Evolutionary conservation across 805 yeast genomes (phyloP).

Genomic region (Cyberlindnera xylosilytica): DNA sequence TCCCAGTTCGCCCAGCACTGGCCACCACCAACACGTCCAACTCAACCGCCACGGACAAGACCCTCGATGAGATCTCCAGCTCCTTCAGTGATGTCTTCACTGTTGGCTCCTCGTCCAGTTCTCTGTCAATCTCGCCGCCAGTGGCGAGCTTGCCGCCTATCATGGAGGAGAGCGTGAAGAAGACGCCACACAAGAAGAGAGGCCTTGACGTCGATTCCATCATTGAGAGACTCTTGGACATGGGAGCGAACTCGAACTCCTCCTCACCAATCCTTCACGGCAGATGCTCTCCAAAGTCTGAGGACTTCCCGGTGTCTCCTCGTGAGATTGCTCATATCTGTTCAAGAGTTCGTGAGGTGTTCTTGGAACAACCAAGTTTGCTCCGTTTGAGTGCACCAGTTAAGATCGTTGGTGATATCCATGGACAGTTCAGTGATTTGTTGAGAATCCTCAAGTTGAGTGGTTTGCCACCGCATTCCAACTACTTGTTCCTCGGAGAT

Average conservation of each 20-base stretch:
- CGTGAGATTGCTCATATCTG: conserved; percentile 81
- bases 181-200: conserved; percentile 1
- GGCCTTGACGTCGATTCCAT: conserved; percentile 56
- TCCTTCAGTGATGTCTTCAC: conserved; percentile 30
- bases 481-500: conserved; percentile 91
- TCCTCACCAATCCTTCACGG: conserved; percentile 16
- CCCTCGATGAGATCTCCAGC: conserved; percentile 23
- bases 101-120: conserved; percentile 21
- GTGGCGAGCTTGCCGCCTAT: conserved; percentile 22
- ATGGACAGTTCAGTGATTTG: conserved; percentile 93
- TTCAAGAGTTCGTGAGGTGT: conserved; percentile 81
- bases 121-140: conserved; percentile 26
- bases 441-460: conserved; percentile 90
- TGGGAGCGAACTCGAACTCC: conserved; percentile 4
- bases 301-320: conserved; percentile 24
- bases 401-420: conserved; percentile 88
- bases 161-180: conserved; percentile 18
- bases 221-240: conserved; percentile 52
- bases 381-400: conserved; percentile 79
- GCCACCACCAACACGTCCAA: conserved; percentile 3
- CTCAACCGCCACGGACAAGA: conserved; percentile 3
- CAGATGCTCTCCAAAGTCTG: conserved; percentile 18
- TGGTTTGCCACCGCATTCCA: conserved; percentile 94
- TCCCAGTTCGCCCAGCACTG: background rate
- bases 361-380: conserved; percentile 84